Conservation (phyloP, 2,329 filamentous ascomycete species). For the Coniella lustricola region DNA sequence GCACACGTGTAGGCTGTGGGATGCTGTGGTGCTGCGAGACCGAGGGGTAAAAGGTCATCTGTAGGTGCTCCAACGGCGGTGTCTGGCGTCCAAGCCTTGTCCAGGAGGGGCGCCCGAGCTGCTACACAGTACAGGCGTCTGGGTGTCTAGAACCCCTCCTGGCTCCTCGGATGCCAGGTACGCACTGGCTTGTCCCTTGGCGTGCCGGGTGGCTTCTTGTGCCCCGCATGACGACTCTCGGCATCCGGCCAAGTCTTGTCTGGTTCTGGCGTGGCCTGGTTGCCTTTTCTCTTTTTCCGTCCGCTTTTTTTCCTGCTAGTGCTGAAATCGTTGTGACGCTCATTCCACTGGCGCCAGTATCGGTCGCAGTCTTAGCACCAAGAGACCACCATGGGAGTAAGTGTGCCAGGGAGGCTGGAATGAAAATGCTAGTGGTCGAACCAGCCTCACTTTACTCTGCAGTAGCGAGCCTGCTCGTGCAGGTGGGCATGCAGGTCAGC, state of each 20-base stretch:
- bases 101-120: no score
- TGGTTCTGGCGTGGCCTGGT: no score
- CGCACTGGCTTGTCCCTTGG: not conserved
- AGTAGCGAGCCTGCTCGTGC: constrained; percentile 14
- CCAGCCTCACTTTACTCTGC: constrained; percentile 20
- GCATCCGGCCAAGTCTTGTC: no score
- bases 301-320: no score
- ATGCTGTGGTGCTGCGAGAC: not conserved
- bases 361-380: constrained; percentile 13
- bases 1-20: constrained; percentile 3
- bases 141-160: not conserved
- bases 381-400: constrained; percentile 3
- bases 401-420: constrained; percentile 14
- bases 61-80: not conserved
- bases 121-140: not conserved
- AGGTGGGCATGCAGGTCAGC: constrained; percentile 13
- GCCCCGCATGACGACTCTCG: not conserved
- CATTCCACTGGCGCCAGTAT: no score
- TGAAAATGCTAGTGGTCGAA: constrained; percentile 2
- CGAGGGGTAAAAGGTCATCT: not conserved
- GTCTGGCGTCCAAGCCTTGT: no score
- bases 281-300: no score
- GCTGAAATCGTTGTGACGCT: no score
- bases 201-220: not conserved
- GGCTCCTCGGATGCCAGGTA: no score